phyloP scores from a whole-genome alignment of 2,329 filamentous ascomycete species.

The Knoxdaviesia capensis region DNA sequence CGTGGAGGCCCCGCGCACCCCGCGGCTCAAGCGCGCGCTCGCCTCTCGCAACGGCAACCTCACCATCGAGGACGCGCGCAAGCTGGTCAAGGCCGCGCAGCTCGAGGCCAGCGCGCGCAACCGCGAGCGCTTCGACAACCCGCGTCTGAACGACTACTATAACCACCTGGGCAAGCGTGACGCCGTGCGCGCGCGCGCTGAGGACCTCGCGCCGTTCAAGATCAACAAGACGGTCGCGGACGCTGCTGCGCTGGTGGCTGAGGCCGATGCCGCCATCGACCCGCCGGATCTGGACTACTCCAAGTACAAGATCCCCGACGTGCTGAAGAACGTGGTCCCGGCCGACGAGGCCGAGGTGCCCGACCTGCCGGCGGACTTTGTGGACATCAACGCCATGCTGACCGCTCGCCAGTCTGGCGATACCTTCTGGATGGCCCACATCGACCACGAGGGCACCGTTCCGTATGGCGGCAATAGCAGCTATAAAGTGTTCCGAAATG shows the following conservation, averaged over 20 bases:
- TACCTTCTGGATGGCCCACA: constrained; percentile 2
- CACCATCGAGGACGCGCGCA: background rate
- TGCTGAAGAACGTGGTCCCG: too few relatives aligned
- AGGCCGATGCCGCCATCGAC: background rate
- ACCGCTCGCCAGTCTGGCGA: background rate
- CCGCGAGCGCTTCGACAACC: constrained; percentile 2
- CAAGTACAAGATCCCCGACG: too few relatives aligned
- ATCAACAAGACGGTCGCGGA: background rate
- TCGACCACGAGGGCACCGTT: background rate
- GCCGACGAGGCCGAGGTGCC: too few relatives aligned
- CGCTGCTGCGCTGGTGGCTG: background rate
- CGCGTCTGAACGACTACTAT: constrained; percentile 1
- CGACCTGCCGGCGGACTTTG: too few relatives aligned
- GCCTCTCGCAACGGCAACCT: background rate
- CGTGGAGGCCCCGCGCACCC: too few relatives aligned
- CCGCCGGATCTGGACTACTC: background rate
- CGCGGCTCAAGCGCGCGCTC: background rate
- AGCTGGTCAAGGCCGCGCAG: constrained; percentile 1
- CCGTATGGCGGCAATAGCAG: constrained; percentile 1
- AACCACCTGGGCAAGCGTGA: background rate
- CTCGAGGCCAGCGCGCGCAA: constrained; percentile 1
- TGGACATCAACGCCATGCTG: background rate
- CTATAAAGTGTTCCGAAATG: constrained; percentile 12
- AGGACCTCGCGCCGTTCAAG: background rate
- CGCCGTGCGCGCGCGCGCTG: constrained; percentile 1